Conservation (phyloP, 495 filamentous ascomycete species). For the Baudoinia panamericana region DNA sequence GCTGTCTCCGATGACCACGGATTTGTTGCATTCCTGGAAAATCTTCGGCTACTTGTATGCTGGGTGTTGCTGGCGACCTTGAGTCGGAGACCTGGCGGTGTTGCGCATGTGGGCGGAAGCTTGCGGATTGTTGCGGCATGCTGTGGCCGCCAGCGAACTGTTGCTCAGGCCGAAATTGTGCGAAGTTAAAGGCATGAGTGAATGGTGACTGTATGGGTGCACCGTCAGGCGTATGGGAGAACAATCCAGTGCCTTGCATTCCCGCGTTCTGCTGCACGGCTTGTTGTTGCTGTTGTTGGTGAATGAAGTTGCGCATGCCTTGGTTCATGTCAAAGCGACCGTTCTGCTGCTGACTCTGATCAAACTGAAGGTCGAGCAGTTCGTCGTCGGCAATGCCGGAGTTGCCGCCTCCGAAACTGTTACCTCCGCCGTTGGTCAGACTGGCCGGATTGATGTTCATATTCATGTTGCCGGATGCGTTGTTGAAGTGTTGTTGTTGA, state of each 20-base stretch:
- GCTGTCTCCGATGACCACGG: conserved; percentile 18
- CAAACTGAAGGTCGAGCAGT: conserved; percentile 37
- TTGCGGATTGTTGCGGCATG: conserved; percentile 17
- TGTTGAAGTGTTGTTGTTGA: conserved; percentile 54
- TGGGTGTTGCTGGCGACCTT: conserved; percentile 68
- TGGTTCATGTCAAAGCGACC: conserved; percentile 33
- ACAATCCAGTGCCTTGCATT: conserved; percentile 42
- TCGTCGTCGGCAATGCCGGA: conserved; percentile 52
- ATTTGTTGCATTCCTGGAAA: conserved; percentile 33
- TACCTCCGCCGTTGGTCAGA: conserved; percentile 38
- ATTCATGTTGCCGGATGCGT: conserved; percentile 39
- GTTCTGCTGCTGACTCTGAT: conserved; percentile 5
- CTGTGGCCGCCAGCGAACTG: conserved; percentile 30
- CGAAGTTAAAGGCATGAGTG: conserved; percentile 58
- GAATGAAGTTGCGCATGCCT: conserved; percentile 37
- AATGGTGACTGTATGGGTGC: conserved; percentile 82
- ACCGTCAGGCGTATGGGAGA: conserved; percentile 76
- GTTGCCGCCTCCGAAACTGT: conserved; percentile 31
- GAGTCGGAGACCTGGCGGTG: conserved; percentile 52
- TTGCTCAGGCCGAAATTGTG: conserved; percentile 44
- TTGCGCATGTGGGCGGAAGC: conserved; percentile 8
- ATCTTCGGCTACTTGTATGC: conserved; percentile 40
- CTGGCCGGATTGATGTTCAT: conserved; percentile 76
- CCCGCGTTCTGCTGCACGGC: too few relatives aligned
- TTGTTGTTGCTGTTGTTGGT: conserved; percentile 32